Base-by-base conservation (phyloP, 805 yeast species). In the Candida namnaoensis region DNA sequence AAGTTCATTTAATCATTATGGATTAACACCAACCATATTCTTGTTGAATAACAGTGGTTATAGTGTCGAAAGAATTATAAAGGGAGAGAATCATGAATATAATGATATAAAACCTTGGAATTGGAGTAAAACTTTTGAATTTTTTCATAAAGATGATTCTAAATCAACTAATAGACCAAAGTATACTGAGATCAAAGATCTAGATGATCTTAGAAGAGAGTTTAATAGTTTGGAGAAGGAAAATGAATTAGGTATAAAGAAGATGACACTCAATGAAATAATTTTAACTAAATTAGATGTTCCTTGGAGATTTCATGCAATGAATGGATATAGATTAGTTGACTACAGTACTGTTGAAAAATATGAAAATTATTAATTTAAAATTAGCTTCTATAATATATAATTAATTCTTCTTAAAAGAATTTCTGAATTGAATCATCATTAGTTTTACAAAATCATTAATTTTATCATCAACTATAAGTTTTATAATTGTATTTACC, bases 31-130 rank as follows among this genome's bases (percentile, higher is more conserved):
- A 23, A 75, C 82, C 35, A 71, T 90, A 26, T 74, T 88, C 50
- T 61, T 90, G 40, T 66, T 88, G 62, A 90, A 90, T 64, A 90
- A 90, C 62, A 73, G 74, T 43, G 97, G 97, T 1, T 90, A 90
- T 65, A 82, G 96, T 0, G 88, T 90, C 39, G 97, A 90, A 66
- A 76, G 96, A 57, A 76, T 81, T 24, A 85, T 90, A 50, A 75
- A 80, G 56, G 97, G 96, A 5, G 82, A 87, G 27, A 65, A 73
- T 26, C 76, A 86, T 56, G 61, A 72, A 1, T 90, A 88, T 61
- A 90, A 90, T 59, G 96, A 88, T 52, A 81, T 90, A 44, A 76
- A 81, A 57, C 82, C 82, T 35, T 90, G 96, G 96, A 69, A 82
- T 47, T 88, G 95, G 95, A 71, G 81, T 2, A 64, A 76, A 44